phyloP scores from a whole-genome alignment of 345 rosid species.

The Streptanthus diversifolius region DNA sequence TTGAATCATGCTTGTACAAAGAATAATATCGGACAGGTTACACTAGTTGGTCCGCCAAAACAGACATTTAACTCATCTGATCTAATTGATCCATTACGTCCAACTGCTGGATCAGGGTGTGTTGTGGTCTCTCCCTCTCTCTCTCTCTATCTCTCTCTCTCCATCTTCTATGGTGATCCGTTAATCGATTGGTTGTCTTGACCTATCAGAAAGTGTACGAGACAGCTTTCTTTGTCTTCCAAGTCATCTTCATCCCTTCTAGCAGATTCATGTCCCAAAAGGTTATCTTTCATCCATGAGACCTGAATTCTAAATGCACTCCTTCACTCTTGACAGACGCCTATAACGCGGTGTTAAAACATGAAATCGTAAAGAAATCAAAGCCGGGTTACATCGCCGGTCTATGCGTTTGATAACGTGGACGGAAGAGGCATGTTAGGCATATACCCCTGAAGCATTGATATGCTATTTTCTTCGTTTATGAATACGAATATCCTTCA shows the following conservation, averaged over 20 bases:
- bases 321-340: neutral
- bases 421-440: neutral
- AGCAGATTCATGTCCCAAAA: neutral
- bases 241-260: neutral
- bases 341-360: neutral
- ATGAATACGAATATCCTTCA: slow-evolving; percentile 9
- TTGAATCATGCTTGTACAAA: neutral
- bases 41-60: neutral
- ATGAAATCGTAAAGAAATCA: slow-evolving; percentile 1
- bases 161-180: neutral
- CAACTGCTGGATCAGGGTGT: neutral
- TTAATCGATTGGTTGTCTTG: neutral
- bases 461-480: slow-evolving; percentile 32
- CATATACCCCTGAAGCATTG: neutral
- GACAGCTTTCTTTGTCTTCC: neutral
- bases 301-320: neutral
- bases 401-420: neutral
- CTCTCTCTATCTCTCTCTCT: neutral
- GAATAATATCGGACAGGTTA: neutral
- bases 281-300: neutral
- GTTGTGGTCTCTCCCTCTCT: neutral
- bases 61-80: neutral
- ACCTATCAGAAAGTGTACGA: neutral
- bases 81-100: neutral
- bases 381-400: neutral